A percentile compares a stretch with the other conserved stretches of the same genome.
Conservation (phyloP, 1,284 basidiomycete genomes). For the Xerocomus amazonicus region DNA sequence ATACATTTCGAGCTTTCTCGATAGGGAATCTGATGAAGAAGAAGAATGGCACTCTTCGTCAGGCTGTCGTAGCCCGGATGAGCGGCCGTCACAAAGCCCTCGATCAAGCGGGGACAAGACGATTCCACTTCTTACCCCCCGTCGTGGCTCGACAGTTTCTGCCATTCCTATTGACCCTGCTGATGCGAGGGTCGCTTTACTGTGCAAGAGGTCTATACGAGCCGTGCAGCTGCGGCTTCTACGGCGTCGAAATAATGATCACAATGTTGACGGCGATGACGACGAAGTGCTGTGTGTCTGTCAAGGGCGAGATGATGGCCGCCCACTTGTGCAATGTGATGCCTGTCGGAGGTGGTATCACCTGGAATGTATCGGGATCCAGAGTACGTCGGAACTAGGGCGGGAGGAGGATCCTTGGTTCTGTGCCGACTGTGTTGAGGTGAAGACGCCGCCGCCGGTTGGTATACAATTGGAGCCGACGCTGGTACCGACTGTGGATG, state of each 20-base stretch:
- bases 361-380: conserved; percentile 68
- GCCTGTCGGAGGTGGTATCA: conserved; percentile 75
- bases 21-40: conserved; percentile 37
- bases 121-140: conserved; percentile 49
- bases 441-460: conserved; percentile 41
- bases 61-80: conserved; percentile 15
- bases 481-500: conserved; percentile 59
- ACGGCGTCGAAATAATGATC: conserved; percentile 34
- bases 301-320: conserved; percentile 57
- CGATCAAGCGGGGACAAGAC: conserved; percentile 55
- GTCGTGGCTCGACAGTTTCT: conserved; percentile 32
- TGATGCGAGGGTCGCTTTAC: conserved; percentile 66
- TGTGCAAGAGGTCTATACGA: conserved; percentile 65
- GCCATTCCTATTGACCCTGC: conserved; percentile 62
- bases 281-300: conserved; percentile 64
- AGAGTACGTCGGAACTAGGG: conserved; percentile 58
- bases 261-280: conserved; percentile 34
- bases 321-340: conserved; percentile 73
- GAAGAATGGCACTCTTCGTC: conserved; percentile 19
- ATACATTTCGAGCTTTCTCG: conserved; percentile 34
- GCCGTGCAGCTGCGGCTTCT: conserved; percentile 48
- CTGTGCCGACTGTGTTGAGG: conserved; percentile 51
- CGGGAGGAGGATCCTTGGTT: conserved; percentile 74
- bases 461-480: conserved; percentile 48
- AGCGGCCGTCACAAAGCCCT: conserved; percentile 28